Percentiles rank a stretch among this genome's conserved stretches.
These are phyloP conservation scores for Suillus paluster DNA, from an alignment of 768 basidiomycete genomes.

Conservation along the genomic window DNA sequence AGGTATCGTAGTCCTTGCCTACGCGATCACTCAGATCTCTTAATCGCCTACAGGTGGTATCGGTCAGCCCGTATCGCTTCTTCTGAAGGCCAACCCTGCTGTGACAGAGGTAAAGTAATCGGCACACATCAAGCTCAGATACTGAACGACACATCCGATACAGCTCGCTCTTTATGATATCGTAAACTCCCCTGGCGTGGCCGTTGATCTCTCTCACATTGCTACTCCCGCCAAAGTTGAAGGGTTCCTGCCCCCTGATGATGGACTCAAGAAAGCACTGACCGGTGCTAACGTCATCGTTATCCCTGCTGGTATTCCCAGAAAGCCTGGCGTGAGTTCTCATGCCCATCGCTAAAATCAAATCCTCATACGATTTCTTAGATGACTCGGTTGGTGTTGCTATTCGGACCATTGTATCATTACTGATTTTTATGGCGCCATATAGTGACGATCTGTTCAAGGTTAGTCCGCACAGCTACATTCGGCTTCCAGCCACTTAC, in stretches of 20 bases:
- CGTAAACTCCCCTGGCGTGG: slow-evolving; percentile 96
- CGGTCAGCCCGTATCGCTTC: slow-evolving; percentile 92
- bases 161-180: slow-evolving; percentile 94
- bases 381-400: slow-evolving; percentile 53
- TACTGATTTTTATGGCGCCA: slow-evolving; percentile 6
- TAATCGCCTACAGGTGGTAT: slow-evolving; percentile 72
- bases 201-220: slow-evolving; percentile 94
- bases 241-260: slow-evolving; percentile 80
- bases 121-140: slow-evolving; percentile 1
- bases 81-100: slow-evolving; percentile 84
- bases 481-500: slow-evolving; percentile 11
- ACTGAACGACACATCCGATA: slow-evolving; percentile 7
- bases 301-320: slow-evolving; percentile 95
- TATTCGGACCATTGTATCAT: slow-evolving; percentile 10
- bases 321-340: slow-evolving; percentile 86
- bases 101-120: slow-evolving; percentile 66
- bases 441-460: slow-evolving; percentile 94
- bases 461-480: slow-evolving; percentile 44
- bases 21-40: slow-evolving; percentile 4
- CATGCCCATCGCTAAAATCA: slow-evolving; percentile 3
- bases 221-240: slow-evolving; percentile 83
- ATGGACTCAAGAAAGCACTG: slow-evolving; percentile 82
- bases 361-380: slow-evolving; percentile 21
- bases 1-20: slow-evolving; percentile 49
- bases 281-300: slow-evolving; percentile 88